These are phyloP conservation scores for Coemansia sp. DNA, from an alignment of 192 early-diverging fungal species.

Conservation along the genomic window DNA sequence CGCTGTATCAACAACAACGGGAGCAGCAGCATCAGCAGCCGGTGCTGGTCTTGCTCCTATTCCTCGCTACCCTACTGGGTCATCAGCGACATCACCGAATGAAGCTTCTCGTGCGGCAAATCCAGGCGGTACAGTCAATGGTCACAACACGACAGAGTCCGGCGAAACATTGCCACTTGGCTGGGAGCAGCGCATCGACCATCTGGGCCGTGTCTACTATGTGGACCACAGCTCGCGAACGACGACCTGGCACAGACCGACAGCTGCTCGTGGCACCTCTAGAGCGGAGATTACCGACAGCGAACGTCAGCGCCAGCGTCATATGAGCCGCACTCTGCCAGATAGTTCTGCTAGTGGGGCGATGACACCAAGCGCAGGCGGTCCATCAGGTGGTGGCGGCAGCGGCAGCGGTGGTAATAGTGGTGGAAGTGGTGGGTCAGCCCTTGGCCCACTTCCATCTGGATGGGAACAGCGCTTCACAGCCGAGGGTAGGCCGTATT, in stretches of 20 bases:
- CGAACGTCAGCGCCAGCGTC: slow-evolving; percentile 68
- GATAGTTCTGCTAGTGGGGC: slow-evolving; percentile 45
- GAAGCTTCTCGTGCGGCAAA: neutral
- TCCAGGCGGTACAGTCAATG: neutral
- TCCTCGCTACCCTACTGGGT: slow-evolving; percentile 14
- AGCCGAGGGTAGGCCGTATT: slow-evolving; percentile 80
- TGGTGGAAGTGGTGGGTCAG: slow-evolving; percentile 23
- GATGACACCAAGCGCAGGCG: slow-evolving; percentile 7
- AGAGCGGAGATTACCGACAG: slow-evolving; percentile 60
- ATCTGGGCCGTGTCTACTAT: slow-evolving; percentile 92
- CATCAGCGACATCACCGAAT: slow-evolving; percentile 6
- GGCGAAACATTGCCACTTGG: slow-evolving; percentile 57
- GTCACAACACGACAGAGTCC: slow-evolving; percentile 24
- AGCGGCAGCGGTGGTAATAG: slow-evolving; percentile 18
- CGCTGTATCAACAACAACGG: slow-evolving; percentile 8
- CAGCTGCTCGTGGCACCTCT: slow-evolving; percentile 15
- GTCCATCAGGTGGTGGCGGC: slow-evolving; percentile 15
- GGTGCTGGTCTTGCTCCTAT: slow-evolving; percentile 16
- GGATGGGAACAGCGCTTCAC: slow-evolving; percentile 82
- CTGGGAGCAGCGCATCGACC: slow-evolving; percentile 96
- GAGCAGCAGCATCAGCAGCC: slow-evolving; percentile 6
- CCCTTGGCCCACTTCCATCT: slow-evolving; percentile 75
- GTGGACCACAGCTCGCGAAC: slow-evolving; percentile 96
- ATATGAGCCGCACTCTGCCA: slow-evolving; percentile 81
- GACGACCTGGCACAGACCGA: slow-evolving; percentile 84